A percentile compares a stretch with the other conserved stretches of the same genome.
Evolutionary conservation across 2,329 filamentous ascomycete species (phyloP).

Genomic region (Fusarium sp.): DNA sequence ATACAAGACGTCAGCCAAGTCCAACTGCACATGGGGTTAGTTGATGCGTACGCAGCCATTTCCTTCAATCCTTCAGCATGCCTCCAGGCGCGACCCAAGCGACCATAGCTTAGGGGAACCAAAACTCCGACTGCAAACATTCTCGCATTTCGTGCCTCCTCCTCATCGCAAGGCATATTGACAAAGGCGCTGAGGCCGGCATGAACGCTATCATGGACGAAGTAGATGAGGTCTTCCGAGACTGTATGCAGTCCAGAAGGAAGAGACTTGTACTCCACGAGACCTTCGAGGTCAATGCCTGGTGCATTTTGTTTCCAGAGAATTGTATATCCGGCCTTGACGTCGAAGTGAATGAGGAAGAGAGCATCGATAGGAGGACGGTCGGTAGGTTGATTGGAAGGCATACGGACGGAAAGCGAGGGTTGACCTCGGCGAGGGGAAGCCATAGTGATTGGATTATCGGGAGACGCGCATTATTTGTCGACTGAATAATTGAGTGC

Average conservation of each 20-base stretch:
- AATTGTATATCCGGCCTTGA: constrained; percentile 91
- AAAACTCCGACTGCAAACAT: constrained; percentile 94
- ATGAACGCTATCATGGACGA: constrained; percentile 81
- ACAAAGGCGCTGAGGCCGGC: constrained; percentile 93
- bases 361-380: constrained; percentile 72
- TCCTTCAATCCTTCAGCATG: constrained; percentile 81
- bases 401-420: constrained; percentile 54
- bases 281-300: constrained; percentile 80
- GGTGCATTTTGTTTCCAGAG: constrained; percentile 82
- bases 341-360: constrained; percentile 91
- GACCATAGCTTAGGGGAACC: constrained; percentile 85
- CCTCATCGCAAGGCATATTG: constrained; percentile 81
- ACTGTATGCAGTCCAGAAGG: constrained; percentile 94
- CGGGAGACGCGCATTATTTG: constrained; percentile 45
- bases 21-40: neutral
- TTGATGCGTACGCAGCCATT: constrained; percentile 71
- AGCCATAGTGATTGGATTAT: constrained; percentile 52
- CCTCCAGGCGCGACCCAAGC: constrained; percentile 88
- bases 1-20: constrained; percentile 38
- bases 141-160: constrained; percentile 82
- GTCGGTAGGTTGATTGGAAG: constrained; percentile 46
- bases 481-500: neutral
- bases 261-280: constrained; percentile 95
- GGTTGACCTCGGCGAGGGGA: constrained; percentile 54
- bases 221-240: constrained; percentile 90